Percentiles rank a stretch among this genome's conserved stretches.
Evolutionary conservation across 768 basidiomycete species (phyloP).

Genomic region (Aureoboletus auriporus): DNA sequence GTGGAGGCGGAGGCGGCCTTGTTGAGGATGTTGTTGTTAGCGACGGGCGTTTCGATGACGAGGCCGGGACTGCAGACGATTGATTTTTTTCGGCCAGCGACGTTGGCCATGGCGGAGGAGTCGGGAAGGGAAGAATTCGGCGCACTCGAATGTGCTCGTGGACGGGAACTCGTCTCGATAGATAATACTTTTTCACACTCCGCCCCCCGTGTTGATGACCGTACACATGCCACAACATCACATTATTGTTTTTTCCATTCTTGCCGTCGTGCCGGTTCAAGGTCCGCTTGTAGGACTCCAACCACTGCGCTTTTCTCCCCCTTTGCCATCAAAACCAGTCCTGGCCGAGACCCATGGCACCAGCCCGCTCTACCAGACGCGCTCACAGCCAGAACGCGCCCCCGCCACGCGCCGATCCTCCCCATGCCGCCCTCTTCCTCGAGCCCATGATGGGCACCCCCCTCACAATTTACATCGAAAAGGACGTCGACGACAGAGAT

Average conservation of each 20-base stretch:
- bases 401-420: constrained; percentile 29
- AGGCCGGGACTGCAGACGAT: constrained; percentile 61
- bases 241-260: constrained; percentile 1
- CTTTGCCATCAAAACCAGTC: constrained; percentile 25
- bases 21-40: constrained; percentile 85
- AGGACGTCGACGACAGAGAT: constrained; percentile 72
- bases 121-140: constrained; percentile 3
- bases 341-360: constrained; percentile 74
- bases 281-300: constrained; percentile 28
- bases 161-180: too few relatives aligned
- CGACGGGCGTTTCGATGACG: constrained; percentile 69
- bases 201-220: constrained; percentile 25
- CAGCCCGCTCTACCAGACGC: constrained; percentile 60
- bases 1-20: constrained; percentile 84
- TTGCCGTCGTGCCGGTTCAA: constrained; percentile 10
- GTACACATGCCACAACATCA: constrained; percentile 23
- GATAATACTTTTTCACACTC: constrained; percentile 32
- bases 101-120: constrained; percentile 39
- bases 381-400: constrained; percentile 33
- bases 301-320: constrained; percentile 23
- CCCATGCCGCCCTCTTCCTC: constrained; percentile 56
- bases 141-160: too few relatives aligned
- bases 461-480: constrained; percentile 72
- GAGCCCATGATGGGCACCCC: constrained; percentile 82
- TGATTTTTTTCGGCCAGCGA: constrained; percentile 77